A percentile compares a stretch with the other conserved stretches of the same genome.
These are phyloP conservation scores for Glebionis coronaria DNA, from an alignment of 129 eudicot species.

Conservation along the genomic window DNA sequence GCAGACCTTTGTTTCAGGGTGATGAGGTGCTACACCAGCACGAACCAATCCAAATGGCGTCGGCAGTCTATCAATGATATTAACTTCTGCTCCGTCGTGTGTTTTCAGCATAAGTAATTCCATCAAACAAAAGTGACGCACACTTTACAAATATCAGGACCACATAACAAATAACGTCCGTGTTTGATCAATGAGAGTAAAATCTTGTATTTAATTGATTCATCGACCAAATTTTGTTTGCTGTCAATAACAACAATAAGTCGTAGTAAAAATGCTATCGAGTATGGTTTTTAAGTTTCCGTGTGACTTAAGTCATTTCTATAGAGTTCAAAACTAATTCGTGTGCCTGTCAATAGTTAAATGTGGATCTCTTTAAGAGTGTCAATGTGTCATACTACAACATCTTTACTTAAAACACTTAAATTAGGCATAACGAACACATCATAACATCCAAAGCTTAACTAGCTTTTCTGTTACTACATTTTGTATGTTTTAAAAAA, in stretches of 20 bases:
- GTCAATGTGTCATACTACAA: background rate
- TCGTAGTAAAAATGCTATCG: background rate
- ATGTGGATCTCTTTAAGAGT: background rate
- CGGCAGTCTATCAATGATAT: constrained; percentile 82
- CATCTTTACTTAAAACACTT: too few species aligned
- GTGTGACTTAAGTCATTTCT: background rate
- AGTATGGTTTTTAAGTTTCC: background rate
- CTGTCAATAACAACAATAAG: constrained; percentile 4
- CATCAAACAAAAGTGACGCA: too few species aligned
- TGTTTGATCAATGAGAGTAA: background rate
- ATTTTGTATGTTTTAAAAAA: too few species aligned
- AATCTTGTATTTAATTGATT: background rate
- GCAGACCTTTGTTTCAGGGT: constrained; percentile 90
- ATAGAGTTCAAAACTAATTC: background rate
- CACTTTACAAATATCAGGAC: constrained; percentile 39
- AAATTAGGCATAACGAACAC: too few species aligned
- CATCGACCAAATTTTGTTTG: background rate
- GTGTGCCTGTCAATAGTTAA: background rate
- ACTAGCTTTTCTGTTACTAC: too few species aligned
- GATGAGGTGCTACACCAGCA: constrained; percentile 98
- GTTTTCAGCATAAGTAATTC: constrained; percentile 90
- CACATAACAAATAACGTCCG: background rate
- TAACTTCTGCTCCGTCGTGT: constrained; percentile 73
- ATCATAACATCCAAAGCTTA: too few species aligned
- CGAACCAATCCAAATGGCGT: constrained; percentile 88